Percentiles rank a stretch among this genome's conserved stretches.
Evolutionary conservation across 352 stramenopile species (phyloP).

Genomic region (Pythium oligandrum): DNA sequence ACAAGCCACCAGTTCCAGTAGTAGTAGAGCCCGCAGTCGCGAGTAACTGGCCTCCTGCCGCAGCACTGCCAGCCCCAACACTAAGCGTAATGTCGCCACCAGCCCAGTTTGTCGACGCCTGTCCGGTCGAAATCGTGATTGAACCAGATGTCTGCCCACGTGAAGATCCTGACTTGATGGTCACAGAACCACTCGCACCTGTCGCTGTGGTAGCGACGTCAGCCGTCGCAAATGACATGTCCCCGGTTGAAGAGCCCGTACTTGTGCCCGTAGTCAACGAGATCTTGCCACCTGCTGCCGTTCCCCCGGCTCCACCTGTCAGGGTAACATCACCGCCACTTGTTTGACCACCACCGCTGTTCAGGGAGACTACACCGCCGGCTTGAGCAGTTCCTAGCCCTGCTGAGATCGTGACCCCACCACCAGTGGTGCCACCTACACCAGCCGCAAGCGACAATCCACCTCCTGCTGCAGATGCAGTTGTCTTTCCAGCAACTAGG

Average conservation of each 20-base stretch:
- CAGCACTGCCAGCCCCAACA: slow-evolving; percentile 31
- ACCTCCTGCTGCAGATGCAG: slow-evolving; percentile 12
- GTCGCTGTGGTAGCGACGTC: too few relatives aligned
- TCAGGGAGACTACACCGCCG: slow-evolving; percentile 14
- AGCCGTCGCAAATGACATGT: too few relatives aligned
- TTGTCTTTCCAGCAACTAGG: slow-evolving; percentile 13
- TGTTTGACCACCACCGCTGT: slow-evolving; percentile 13
- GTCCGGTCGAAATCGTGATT: slow-evolving; percentile 13
- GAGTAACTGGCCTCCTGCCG: slow-evolving; percentile 32
- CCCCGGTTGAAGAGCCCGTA: too few relatives aligned
- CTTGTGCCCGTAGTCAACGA: too few relatives aligned
- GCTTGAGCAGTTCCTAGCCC: slow-evolving; percentile 1
- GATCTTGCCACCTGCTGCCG: too few relatives aligned
- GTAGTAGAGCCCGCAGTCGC: slow-evolving; percentile 33
- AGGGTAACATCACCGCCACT: slow-evolving; percentile 20
- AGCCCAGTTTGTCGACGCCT: neutral
- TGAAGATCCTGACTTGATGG: neutral
- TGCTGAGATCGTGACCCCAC: slow-evolving; percentile 3
- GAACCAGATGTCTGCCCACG: slow-evolving; percentile 11
- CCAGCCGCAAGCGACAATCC: slow-evolving; percentile 11
- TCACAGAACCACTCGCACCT: too few relatives aligned
- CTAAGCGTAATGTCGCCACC: slow-evolving; percentile 35
- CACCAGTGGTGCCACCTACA: slow-evolving; percentile 8
- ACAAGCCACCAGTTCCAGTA: slow-evolving; percentile 28
- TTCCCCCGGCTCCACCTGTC: slow-evolving; percentile 7